phyloP scores from a whole-genome alignment of 768 basidiomycete genomes.

The Mycena amicta region DNA sequence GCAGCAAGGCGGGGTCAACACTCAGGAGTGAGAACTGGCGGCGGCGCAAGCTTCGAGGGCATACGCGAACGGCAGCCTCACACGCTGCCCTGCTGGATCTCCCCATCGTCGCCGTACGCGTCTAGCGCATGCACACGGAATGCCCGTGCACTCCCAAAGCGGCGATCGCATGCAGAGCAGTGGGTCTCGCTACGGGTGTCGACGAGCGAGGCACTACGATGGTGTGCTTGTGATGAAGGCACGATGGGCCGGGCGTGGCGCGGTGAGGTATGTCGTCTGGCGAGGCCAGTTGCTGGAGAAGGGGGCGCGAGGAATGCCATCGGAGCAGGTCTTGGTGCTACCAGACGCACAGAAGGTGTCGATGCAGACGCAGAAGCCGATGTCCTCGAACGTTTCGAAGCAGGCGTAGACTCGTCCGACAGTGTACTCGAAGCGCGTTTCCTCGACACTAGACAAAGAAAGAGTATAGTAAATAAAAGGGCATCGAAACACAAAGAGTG shows the following conservation, averaged over 20 bases:
- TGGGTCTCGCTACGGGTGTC: neutral
- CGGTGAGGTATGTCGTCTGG: conserved; percentile 17
- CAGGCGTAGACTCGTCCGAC: conserved; percentile 5
- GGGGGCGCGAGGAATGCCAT: conserved; percentile 15
- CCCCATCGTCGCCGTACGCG: neutral
- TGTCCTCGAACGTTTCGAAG: conserved; percentile 18
- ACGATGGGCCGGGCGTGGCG: neutral
- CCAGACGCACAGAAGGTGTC: neutral
- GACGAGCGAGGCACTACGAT: conserved; percentile 1
- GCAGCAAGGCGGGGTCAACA: neutral
- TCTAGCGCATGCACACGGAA: conserved; percentile 16
- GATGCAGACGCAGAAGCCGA: neutral
- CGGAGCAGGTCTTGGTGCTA: neutral
- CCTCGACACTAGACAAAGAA: neutral
- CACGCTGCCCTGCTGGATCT: conserved; percentile 7
- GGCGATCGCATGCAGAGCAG: conserved; percentile 20
- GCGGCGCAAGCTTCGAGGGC: conserved; percentile 14
- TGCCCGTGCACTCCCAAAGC: conserved; percentile 13
- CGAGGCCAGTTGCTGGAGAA: conserved; percentile 6
- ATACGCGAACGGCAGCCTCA: conserved; percentile 18
- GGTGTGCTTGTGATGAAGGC: neutral
- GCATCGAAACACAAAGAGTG: neutral
- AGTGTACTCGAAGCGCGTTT: conserved; percentile 14
- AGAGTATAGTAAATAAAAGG: neutral
- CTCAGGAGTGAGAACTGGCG: neutral